Evolutionary conservation across 345 rosid genomes (phyloP).

Genomic region (Clausena lansium): DNA sequence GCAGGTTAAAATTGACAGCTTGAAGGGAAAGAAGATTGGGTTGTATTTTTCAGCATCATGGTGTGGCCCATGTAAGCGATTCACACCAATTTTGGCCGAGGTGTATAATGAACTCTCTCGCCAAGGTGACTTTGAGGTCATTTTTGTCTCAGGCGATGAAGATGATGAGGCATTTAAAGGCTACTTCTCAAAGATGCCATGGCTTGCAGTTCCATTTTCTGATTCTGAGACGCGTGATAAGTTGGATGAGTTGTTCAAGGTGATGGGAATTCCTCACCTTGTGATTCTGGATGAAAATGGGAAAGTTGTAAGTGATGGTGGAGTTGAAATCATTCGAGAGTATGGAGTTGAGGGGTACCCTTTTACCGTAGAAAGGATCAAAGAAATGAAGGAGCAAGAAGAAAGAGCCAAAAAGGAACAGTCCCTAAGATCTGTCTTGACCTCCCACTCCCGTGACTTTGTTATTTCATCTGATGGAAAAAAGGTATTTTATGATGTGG

Average conservation of each 20-base stretch:
- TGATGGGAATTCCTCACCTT: conserved; percentile 67
- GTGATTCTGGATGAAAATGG: conserved; percentile 72
- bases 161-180: conserved; percentile 51
- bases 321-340: conserved; percentile 50
- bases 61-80: conserved; percentile 72
- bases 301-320: conserved; percentile 40
- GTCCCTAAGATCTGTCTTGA: conserved; percentile 56
- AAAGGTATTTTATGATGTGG: conserved; percentile 33
- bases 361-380: conserved; percentile 57
- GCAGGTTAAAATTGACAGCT: conserved; percentile 61
- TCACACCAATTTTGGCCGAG: conserved; percentile 64
- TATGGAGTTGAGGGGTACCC: conserved; percentile 70
- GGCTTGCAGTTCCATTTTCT: conserved; percentile 81
- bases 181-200: conserved; percentile 83
- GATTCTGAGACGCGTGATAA: conserved; percentile 50
- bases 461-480: conserved; percentile 50
- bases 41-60: conserved; percentile 82
- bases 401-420: conserved; percentile 58
- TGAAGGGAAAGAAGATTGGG: conserved; percentile 78
- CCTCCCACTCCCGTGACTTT: conserved; percentile 47
- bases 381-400: conserved; percentile 60
- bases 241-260: conserved; percentile 52
- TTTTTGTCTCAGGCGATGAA: conserved; percentile 54
- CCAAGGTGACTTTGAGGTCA: conserved; percentile 56
- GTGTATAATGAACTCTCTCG: conserved; percentile 48